Base-by-base conservation (phyloP, 441 rosid species). In the Erysimum cheiri region DNA sequence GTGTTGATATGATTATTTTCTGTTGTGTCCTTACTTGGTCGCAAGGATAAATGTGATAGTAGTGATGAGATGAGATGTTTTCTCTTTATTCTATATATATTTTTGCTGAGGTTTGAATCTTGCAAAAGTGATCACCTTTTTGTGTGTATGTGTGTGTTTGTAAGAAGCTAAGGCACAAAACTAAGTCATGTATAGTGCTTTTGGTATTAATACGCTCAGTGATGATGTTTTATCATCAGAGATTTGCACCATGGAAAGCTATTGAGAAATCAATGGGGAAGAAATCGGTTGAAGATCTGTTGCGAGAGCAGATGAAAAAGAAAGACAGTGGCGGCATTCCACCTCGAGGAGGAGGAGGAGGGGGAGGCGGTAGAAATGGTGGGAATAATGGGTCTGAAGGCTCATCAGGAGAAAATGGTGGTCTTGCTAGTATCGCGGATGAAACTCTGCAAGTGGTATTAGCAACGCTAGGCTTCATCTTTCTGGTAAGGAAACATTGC, bases 391-490 rank as follows among this genome's bases (percentile, higher is more conserved):
- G 59, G 37, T 74, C 53, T 64, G 81, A 71, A 39, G 57, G 68
- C 14, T 50, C 61, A 60, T 85, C 79, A 71, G 67, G 82, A 49
- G 80, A 58, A 10, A 70, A 44, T 7, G 54, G 49, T n/a, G 77
- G 86, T 28, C 10, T 74, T 63, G 60, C 76, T 52, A 85, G 85
- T 64, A 68, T 79, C 11, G 35, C 81, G 12, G 81, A 88, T 66
- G 97, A 91, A 74, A 79, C 85, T 2, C 19, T 86, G 67, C 96
- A 89, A 87, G 89, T 85, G 74, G 37, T 85, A 48, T 76, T 89
- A 72, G 97, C 97, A 70, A 87, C 95, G 49, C 15, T 83, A 60
- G 93, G 87, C 74, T 85, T 89, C 63, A 76, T 87, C 68, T 78
- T 84, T 61, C 69, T 88, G 91, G 94, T 91, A 83, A 67, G 66